Evolutionary conservation across 768 basidiomycete genomes (phyloP).

Genomic region (Collybiopsis confluens): DNA sequence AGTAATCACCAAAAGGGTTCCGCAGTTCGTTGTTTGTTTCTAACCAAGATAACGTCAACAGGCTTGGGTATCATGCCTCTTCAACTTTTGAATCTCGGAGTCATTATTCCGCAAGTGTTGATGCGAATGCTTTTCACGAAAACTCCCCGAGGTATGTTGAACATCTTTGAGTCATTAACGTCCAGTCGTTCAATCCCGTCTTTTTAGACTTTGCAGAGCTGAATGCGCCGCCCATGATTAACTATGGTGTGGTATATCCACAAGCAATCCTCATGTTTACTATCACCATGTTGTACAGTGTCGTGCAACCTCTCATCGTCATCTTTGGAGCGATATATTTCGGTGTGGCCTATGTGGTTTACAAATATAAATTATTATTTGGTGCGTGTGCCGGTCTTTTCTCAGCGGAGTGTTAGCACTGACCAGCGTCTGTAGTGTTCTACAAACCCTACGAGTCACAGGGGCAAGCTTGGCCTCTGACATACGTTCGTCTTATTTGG

Average conservation of each 20-base stretch:
- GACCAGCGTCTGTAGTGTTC: constrained; percentile 63
- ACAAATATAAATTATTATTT: constrained; percentile 96
- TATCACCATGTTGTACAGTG: constrained; percentile 91
- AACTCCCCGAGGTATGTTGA: constrained; percentile 77
- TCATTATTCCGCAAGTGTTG: constrained; percentile 76
- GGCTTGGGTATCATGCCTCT: constrained; percentile 94
- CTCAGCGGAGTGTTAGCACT: not conserved
- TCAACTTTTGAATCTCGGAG: constrained; percentile 88
- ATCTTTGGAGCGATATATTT: constrained; percentile 96
- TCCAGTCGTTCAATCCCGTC: not conserved
- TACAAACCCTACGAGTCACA: constrained; percentile 98
- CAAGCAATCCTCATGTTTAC: constrained; percentile 96
- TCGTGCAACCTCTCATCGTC: constrained; percentile 92
- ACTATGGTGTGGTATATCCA: constrained; percentile 95
- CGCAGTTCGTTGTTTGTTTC: not conserved
- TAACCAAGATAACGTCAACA: constrained; percentile 23
- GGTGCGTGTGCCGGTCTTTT: constrained; percentile 45
- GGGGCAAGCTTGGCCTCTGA: constrained; percentile 97
- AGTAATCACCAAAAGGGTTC: constrained; percentile 9
- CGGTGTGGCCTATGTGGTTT: constrained; percentile 91
- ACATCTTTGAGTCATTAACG: not conserved
- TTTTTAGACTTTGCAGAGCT: constrained; percentile 88
- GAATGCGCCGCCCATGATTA: constrained; percentile 97
- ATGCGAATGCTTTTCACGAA: constrained; percentile 77
- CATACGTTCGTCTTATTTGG: constrained; percentile 89